Conservation (phyloP, 306 rosid species). For the Crotalaria pallida region DNA sequence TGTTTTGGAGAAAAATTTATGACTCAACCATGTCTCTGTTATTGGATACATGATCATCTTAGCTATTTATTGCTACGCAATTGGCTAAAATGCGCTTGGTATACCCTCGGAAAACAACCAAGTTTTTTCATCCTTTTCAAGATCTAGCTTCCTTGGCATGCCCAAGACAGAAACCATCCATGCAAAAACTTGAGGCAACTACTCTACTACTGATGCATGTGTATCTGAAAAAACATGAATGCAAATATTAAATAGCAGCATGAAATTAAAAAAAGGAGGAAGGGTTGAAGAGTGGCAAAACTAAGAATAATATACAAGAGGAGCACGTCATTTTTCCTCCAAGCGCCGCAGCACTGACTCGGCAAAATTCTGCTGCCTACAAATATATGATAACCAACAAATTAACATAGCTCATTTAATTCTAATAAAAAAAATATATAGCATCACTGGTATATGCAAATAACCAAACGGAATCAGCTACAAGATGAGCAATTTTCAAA, state of each 20-base stretch:
- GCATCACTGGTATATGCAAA: background rate
- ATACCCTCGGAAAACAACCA: background rate
- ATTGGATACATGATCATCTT: too few relatives aligned
- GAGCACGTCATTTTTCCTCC: slow-evolving; percentile 56
- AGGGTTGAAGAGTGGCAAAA: background rate
- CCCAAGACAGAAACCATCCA: background rate
- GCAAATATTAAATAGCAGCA: background rate
- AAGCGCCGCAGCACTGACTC: slow-evolving; percentile 70
- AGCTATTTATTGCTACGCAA: too few relatives aligned
- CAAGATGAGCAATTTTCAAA: background rate
- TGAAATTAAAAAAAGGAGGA: background rate
- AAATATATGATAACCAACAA: slow-evolving; percentile 22
- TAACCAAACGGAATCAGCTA: background rate
- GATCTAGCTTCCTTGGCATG: background rate
- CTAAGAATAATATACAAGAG: slow-evolving; percentile 1
- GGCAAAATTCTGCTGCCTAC: slow-evolving; percentile 89
- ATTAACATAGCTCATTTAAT: background rate
- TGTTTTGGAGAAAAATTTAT: too few relatives aligned
- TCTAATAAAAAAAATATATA: background rate
- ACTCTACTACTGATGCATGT: background rate
- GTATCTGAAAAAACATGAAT: slow-evolving; percentile 8
- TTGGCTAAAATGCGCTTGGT: too few relatives aligned
- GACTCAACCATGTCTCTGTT: too few relatives aligned
- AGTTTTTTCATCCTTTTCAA: background rate
- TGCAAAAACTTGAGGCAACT: background rate